Percentiles rank a stretch among this genome's conserved stretches.
Conservation (phyloP, 495 filamentous ascomycete species). For the Podospora fimiseda region DNA sequence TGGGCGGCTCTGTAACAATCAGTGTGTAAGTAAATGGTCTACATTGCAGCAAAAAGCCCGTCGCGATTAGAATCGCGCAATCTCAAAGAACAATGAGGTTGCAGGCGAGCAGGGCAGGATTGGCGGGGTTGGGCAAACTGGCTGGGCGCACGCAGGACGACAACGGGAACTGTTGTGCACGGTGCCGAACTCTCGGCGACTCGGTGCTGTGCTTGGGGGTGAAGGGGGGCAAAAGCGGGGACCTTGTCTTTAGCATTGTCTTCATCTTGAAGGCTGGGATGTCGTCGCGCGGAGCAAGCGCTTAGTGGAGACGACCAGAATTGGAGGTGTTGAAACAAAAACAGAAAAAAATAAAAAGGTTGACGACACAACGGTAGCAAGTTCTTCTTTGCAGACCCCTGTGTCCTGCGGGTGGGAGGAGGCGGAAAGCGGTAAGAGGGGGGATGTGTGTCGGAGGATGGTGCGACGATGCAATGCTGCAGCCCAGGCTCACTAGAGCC, state of each 20-base stretch:
- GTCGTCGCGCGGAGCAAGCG: conserved; percentile 5
- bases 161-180: conserved; percentile 14
- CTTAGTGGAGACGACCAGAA: conserved; percentile 6
- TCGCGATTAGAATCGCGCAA: conserved; percentile 2
- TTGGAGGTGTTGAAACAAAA: conserved; percentile 13
- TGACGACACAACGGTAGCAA: neutral
- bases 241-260: conserved; percentile 50
- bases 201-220: neutral
- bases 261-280: conserved; percentile 24
- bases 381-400: neutral
- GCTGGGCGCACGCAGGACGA: conserved; percentile 3
- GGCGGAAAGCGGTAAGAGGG: conserved; percentile 14
- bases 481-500: conserved; percentile 25
- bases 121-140: conserved; percentile 24
- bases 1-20: conserved; percentile 26
- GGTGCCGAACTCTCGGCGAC: conserved; percentile 30
- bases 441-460: conserved; percentile 9
- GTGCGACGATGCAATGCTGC: conserved; percentile 18
- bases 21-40: conserved; percentile 20
- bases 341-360: conserved; percentile 1
- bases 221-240: conserved; percentile 26
- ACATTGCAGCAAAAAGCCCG: conserved; percentile 2
- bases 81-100: conserved; percentile 4
- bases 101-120: conserved; percentile 1
- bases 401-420: conserved; percentile 11